Conservation (phyloP, 768 basidiomycete species). For the Mycena metata region DNA sequence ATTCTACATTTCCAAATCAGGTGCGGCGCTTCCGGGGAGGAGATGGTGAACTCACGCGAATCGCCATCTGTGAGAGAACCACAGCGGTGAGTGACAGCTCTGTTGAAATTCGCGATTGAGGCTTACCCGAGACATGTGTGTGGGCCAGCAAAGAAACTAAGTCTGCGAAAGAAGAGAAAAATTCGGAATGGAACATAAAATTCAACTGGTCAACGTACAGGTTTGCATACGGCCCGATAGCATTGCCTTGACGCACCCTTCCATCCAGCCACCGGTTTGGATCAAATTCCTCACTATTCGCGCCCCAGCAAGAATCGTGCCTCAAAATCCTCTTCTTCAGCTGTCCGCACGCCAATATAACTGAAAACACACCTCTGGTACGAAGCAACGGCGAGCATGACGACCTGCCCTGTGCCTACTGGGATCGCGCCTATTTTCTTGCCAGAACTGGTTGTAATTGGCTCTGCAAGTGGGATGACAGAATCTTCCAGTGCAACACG, state of each 20-base stretch:
- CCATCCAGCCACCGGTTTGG: conserved; percentile 52
- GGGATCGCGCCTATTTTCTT: conserved; percentile 46
- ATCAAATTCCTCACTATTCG: conserved; percentile 50
- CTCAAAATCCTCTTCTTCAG: conserved; percentile 11
- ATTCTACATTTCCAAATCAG: conserved; percentile 36
- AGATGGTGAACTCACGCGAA: conserved; percentile 31
- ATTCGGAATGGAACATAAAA: background rate
- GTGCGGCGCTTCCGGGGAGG: background rate
- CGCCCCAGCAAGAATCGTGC: conserved; percentile 49
- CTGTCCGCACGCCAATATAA: background rate
- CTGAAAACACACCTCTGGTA: conserved; percentile 49
- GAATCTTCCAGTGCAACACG: conserved; percentile 56
- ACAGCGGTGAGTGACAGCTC: background rate
- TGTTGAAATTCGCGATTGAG: background rate
- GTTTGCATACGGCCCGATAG: conserved; percentile 45
- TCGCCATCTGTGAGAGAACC: conserved; percentile 20
- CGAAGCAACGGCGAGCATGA: conserved; percentile 50
- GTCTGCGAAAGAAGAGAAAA: conserved; percentile 11
- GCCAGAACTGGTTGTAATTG: conserved; percentile 49
- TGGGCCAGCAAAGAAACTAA: conserved; percentile 28
- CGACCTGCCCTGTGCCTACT: conserved; percentile 49
- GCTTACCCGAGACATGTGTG: conserved; percentile 32
- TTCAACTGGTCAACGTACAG: conserved; percentile 39
- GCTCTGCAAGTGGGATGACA: conserved; percentile 54
- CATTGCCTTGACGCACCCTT: conserved; percentile 36